Evolutionary conservation across 2,329 filamentous ascomycete genomes (phyloP), one percentile per base, ranked within the genome.

Genomic region (Aspergillus versicolor): DNA sequence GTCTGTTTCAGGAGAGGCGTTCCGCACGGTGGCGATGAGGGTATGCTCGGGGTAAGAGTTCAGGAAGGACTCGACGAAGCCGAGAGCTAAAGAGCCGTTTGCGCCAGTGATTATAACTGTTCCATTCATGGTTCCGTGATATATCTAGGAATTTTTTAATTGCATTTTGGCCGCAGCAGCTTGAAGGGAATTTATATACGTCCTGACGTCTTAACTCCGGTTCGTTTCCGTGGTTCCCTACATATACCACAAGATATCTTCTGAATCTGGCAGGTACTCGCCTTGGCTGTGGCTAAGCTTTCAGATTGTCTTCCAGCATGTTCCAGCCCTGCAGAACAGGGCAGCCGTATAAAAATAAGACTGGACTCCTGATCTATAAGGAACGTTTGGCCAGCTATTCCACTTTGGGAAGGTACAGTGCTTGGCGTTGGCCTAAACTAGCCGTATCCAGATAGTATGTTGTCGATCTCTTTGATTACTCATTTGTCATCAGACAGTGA

Each of bases 1-100:
- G 38, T 72, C 69, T 24, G 56, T 45, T 21, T 65, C 53, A 7
- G 57, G 56, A 2, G 65, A 67, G 17, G 61, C n/a, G 40, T 73
- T 68, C 21, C 72, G 66, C 6, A 73, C 69, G 5, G 71, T 70
- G 40, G 67, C 63, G 11, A 73, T 46, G 8, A 66, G 47, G 4
- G 63, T 65, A 32, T 65, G 57, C 2, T 61, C 43, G 22, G 64
- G 65, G 27, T 70, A 65, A 2, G 54, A 52, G 1, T 50, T 52
- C 8, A 73, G 57, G 24, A 73, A 61, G 8, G 62, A 54, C 19
- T 68, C 43, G 12, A 70, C 62, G 11, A 68, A 66, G 43, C 64
- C 65, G 6, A 72, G 64, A 9, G 67, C 69, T 12, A 75, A 59
- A 11, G 72, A 70, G 49, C 72, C 69, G 42, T 70, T 71, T 22